Percentiles rank a stretch among this genome's conserved stretches.
Conservation (phyloP, 768 basidiomycete genomes). For the Amanita subjunquillea region DNA sequence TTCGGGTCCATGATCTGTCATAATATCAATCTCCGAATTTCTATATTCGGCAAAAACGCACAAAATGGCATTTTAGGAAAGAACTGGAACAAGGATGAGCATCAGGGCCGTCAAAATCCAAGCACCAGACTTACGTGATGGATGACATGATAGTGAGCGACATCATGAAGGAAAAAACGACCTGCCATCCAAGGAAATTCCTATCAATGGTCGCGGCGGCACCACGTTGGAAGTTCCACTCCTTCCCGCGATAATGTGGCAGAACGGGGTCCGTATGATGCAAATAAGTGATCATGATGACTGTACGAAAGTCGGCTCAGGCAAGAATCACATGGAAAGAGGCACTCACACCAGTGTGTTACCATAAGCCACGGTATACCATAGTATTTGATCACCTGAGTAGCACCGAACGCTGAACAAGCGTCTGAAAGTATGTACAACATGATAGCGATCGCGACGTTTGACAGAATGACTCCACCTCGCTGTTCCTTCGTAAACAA, state of each 20-base stretch:
- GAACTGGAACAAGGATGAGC: constrained; percentile 25
- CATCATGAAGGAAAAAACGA: constrained; percentile 57
- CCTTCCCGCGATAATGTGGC: constrained; percentile 46
- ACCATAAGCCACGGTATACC: constrained; percentile 46
- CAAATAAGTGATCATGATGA: constrained; percentile 49
- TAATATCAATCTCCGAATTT: background rate
- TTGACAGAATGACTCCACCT: constrained; percentile 43
- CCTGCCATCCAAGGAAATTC: constrained; percentile 54
- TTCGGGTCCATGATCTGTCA: constrained; percentile 37
- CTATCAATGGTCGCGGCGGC: constrained; percentile 53
- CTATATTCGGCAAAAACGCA: constrained; percentile 14
- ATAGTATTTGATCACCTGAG: constrained; percentile 37
- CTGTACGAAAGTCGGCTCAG: constrained; percentile 13
- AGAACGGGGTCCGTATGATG: constrained; percentile 53
- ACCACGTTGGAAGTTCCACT: constrained; percentile 54
- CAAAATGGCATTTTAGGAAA: constrained; percentile 55
- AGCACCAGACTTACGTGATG: constrained; percentile 35
- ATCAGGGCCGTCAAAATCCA: background rate
- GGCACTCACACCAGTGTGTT: constrained; percentile 39
- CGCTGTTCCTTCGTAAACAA: constrained; percentile 45
- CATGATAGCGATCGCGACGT: constrained; percentile 45
- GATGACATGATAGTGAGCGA: constrained; percentile 54
- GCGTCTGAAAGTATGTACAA: constrained; percentile 27
- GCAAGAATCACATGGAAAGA: background rate
- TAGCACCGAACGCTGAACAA: constrained; percentile 24